Percentiles rank a stretch among this genome's conserved stretches.
These are phyloP conservation scores for Syzygium jambos DNA, from an alignment of 345 rosid genomes.

Conservation along the genomic window DNA sequence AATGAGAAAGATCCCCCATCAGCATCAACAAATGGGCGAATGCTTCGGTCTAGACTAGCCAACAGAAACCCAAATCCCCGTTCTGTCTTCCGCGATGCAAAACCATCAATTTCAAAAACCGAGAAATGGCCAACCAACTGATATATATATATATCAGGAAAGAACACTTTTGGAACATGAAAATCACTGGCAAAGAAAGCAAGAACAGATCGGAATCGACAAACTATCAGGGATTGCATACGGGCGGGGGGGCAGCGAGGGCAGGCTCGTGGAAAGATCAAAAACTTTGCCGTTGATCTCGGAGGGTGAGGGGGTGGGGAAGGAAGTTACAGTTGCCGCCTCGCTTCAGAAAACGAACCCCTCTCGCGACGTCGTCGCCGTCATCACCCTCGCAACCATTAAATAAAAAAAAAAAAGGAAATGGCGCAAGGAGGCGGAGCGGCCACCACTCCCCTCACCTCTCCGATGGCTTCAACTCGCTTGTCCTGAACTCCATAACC, in stretches of 20 bases:
- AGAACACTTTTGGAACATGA: background rate
- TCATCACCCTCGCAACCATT: background rate
- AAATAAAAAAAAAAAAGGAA: background rate
- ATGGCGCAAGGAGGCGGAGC: background rate
- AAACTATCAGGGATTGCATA: background rate
- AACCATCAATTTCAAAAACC: background rate
- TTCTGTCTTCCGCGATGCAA: background rate
- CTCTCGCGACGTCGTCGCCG: background rate
- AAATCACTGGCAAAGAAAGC: background rate
- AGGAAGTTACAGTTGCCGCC: background rate
- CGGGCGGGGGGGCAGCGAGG: background rate
- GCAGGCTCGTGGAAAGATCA: background rate
- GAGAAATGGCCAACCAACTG: background rate
- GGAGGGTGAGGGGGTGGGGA: background rate
- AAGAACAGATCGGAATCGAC: background rate
- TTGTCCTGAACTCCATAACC: background rate
- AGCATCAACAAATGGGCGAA: background rate
- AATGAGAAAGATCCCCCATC: background rate
- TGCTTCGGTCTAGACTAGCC: background rate
- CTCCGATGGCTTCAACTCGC: background rate
- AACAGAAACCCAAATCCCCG: background rate
- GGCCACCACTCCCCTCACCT: background rate
- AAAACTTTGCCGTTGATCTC: background rate
- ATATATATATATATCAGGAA: background rate
- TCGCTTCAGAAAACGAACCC: background rate